Evolutionary conservation across 2,329 filamentous ascomycete species (phyloP), one percentile per base, ranked within the genome.

Genomic region (Epichloe gansuensis): DNA sequence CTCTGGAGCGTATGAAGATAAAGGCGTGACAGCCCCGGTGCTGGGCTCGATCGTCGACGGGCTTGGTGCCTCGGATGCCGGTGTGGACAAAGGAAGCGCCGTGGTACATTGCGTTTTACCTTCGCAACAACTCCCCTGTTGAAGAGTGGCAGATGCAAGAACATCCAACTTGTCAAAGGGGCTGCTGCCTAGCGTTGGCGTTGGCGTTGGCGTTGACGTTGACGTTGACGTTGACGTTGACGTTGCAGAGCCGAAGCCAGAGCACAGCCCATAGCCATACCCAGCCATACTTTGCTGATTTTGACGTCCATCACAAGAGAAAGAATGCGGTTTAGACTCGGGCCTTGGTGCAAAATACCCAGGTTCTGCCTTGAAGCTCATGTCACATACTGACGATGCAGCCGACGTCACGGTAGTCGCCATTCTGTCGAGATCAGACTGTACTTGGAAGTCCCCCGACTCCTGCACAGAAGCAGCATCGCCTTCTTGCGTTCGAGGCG

Each of bases 131-230:
- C 36, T 57, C 1, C 62, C 58, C 55, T 66, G 60, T 40, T 62
- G 59, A 8, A 63, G 59, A 44, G 67, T 70, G 12, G 68, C 67
- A 35, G 63, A 65, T 11, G 68, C 68, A 45, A 71, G 60, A 6
- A 70, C 66, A n/a, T 68, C 64, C 25, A 71, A 55, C 49, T 64
- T 68, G 48, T 69, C 66, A 38, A 68, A 56, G 6, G 61, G 54
- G n/a, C 57, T 56, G 41, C 57, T 54, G 41, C 52, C 50, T 21
- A 13, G 38, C 6, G 51, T 38, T 21, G 47, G 34, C 1, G 41
- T 13, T 7, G n/a, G 41, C 8, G 43, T n/a, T 6, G 42, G 23
- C 23, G 42, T 23, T 7, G n/a, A 21, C 8, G 43, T n/a, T 21
- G 17, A 2, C 17, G 17, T 17, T 17, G 17, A 17, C 17, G 17